phyloP scores from a whole-genome alignment of 305 asterid genomes.

The Salvia sclarea region DNA sequence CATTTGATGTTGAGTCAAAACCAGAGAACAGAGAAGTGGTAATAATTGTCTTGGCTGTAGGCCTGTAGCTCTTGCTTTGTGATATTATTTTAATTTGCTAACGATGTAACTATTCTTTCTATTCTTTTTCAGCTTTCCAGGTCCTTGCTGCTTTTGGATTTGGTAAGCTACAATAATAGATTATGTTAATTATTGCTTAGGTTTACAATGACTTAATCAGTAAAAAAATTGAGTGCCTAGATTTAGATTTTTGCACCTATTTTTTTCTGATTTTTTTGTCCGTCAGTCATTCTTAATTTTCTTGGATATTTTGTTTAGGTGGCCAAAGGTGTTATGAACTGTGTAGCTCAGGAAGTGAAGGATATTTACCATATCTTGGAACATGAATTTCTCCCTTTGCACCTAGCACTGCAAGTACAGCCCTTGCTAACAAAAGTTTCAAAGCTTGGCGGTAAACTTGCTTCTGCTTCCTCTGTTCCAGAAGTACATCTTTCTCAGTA shows the following conservation, averaged over 20 bases:
- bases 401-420: slow-evolving; percentile 70
- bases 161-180: slow-evolving; percentile 54
- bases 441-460: slow-evolving; percentile 85
- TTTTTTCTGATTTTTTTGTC: neutral
- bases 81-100: neutral
- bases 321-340: slow-evolving; percentile 83
- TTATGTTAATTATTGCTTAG: slow-evolving; percentile 11
- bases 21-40: slow-evolving; percentile 84
- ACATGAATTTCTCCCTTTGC: slow-evolving; percentile 68
- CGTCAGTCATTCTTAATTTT: slow-evolving; percentile 14
- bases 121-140: slow-evolving; percentile 75
- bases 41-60: slow-evolving; percentile 26
- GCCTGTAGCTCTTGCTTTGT: slow-evolving; percentile 17
- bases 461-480: slow-evolving; percentile 83
- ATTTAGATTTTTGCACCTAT: slow-evolving; percentile 1
- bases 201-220: slow-evolving; percentile 1
- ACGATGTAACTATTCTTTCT: slow-evolving; percentile 35
- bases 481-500: slow-evolving; percentile 77
- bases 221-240: neutral
- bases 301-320: slow-evolving; percentile 44
- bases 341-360: slow-evolving; percentile 86
- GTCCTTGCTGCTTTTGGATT: slow-evolving; percentile 68
- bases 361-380: slow-evolving; percentile 80
- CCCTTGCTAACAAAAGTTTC: slow-evolving; percentile 68
- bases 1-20: slow-evolving; percentile 72